A percentile compares a stretch with the other conserved stretches of the same genome.
Conservation (phyloP, 331 rosid genomes). For the Dryas integrifolia region DNA sequence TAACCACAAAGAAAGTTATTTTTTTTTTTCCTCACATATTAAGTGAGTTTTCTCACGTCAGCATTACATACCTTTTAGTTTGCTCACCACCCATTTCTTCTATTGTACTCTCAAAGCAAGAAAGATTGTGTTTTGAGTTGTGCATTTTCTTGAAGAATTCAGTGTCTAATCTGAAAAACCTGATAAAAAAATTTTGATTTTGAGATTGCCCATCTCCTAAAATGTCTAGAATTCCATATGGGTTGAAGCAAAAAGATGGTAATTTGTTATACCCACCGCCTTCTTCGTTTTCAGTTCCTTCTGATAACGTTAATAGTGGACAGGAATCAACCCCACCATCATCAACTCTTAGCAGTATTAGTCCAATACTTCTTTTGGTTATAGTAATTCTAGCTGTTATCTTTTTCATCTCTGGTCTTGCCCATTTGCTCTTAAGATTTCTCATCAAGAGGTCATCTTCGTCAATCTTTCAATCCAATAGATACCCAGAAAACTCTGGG, state of each 20-base stretch:
- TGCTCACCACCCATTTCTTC: background rate
- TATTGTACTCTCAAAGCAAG: conserved; percentile 12
- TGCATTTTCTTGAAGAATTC: conserved; percentile 10
- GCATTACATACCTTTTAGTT: conserved; percentile 10
- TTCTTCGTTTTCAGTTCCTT: conserved; percentile 32
- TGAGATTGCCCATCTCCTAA: conserved; percentile 19
- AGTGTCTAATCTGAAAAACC: conserved; percentile 5
- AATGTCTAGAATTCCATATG: conserved; percentile 39
- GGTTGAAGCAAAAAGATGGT: conserved; percentile 28
- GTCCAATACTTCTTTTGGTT: conserved; percentile 57
- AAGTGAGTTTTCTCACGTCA: background rate
- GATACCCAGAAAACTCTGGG: conserved; percentile 44
- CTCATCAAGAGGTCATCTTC: conserved; percentile 46
- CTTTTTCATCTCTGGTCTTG: conserved; percentile 62
- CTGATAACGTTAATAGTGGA: background rate
- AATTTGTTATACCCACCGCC: conserved; percentile 35
- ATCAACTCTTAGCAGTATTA: conserved; percentile 53
- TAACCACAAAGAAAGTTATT: background rate
- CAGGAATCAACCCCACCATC: conserved; percentile 27
- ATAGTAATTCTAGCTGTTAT: conserved; percentile 62
- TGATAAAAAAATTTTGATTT: conserved; percentile 1
- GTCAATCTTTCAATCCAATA: conserved; percentile 49
- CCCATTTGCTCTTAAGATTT: conserved; percentile 63
- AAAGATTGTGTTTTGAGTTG: background rate
- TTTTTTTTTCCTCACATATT: conserved; percentile 1